Evolutionary conservation across 257 asterid species (phyloP).

Genomic region (Ligustrum vulgare): DNA sequence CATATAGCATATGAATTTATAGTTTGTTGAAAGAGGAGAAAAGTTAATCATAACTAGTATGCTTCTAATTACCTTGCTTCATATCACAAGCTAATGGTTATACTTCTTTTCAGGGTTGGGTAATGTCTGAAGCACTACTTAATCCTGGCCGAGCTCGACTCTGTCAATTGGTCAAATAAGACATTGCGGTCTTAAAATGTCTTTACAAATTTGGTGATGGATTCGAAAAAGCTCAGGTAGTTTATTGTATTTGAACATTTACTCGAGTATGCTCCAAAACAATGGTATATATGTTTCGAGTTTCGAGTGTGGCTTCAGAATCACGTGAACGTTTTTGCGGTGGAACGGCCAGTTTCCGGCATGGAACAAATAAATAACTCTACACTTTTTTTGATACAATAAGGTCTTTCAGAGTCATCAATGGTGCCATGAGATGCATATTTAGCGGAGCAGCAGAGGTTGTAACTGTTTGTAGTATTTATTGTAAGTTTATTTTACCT

Average conservation of each 20-base stretch:
- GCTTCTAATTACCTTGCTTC: not conserved
- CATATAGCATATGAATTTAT: too few relatives aligned
- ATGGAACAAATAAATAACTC: constrained; percentile 2
- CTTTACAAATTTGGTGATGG: constrained; percentile 15
- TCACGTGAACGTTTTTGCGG: constrained; percentile 13
- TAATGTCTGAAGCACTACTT: constrained; percentile 89
- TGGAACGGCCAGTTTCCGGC: constrained; percentile 17
- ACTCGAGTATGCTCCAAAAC: not conserved
- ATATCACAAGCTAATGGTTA: constrained; percentile 17
- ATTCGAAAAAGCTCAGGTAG: constrained; percentile 9
- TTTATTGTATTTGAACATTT: constrained; percentile 16
- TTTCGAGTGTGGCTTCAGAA: not conserved
- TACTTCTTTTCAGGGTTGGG: constrained; percentile 76
- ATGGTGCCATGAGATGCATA: constrained; percentile 7
- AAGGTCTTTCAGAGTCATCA: constrained; percentile 10
- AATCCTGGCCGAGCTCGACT: constrained; percentile 92
- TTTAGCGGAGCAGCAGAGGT: constrained; percentile 7
- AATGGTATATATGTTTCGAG: not conserved
- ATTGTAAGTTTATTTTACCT: not conserved
- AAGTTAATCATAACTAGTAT: not conserved
- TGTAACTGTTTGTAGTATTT: not conserved
- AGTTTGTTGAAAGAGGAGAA: not conserved
- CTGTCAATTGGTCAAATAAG: constrained; percentile 50
- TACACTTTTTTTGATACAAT: constrained; percentile 7
- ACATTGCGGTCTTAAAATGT: not conserved